Evolutionary conservation across 192 early-diverging fungal genomes (phyloP), one percentile per base, ranked within the genome.

Genomic region (Paraglomus brasilianum): DNA sequence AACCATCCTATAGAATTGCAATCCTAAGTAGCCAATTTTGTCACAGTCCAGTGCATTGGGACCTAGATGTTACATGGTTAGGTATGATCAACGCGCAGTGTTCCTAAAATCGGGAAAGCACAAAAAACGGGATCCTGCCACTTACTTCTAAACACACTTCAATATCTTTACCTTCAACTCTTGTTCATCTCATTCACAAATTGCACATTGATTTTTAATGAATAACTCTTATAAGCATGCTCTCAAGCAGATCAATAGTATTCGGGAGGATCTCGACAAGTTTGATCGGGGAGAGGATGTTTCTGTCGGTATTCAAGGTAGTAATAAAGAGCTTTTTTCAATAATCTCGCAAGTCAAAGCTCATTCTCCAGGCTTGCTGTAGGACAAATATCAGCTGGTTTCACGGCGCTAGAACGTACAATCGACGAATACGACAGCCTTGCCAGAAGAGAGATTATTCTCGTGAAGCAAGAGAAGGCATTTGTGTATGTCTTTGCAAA

Each of bases 251-350:
- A 75, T 78, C 24, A 76, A 82, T 41, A 72, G 78, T 22, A 40
- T 86, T 46, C 74, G 79, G 64, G 76, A 73, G 50, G 82, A 86
- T 42, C 65, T 86, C 4, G 77, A 77, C 41, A 83, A 81, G 56
- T 86, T 86, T 66, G 76, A 78, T 49, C 74, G 75, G 10, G 82
- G 77, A 13, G 81, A 86, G 61, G 85, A 86, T 63, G 66, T 77
- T 47, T 82, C 81, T 46, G 82, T 78, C 38, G 85, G 82, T 41
- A 73, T 86, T 47, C 85, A 86, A 80, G 84, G 84, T 86, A 83
- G 17, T 1, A 24, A 24, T 58, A 14, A 58, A 58, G 36, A 24
- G 22, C 22, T 13, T 36, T 13, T 36, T 58, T 58, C 21, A 58
- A 14, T 19, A 19, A 19, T 58, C 22, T 58, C 14, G 14, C 1